Percentiles rank a stretch among this genome's conserved stretches.
Evolutionary conservation across 306 rosid species (phyloP).

Genomic region (Quercus mongolica): DNA sequence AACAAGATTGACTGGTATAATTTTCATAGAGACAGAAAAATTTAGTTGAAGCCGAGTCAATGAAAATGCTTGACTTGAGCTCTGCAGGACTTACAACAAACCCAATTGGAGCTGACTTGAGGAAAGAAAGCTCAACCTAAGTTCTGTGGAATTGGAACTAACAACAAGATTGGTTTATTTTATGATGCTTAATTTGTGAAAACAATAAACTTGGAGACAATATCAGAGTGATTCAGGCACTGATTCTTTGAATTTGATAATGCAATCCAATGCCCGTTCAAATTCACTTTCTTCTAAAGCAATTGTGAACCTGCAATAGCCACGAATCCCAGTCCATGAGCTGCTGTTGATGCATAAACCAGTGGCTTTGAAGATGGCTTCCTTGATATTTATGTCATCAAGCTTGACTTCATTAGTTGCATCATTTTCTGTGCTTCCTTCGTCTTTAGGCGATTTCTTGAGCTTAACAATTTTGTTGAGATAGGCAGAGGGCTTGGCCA

Average conservation of each 20-base stretch:
- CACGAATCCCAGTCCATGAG: constrained; percentile 93
- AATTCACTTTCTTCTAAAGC: constrained; percentile 82
- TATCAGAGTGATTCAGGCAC: constrained; percentile 20
- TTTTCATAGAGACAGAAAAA: background rate
- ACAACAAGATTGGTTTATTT: background rate
- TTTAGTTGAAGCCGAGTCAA: too few relatives aligned
- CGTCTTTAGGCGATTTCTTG: constrained; percentile 24
- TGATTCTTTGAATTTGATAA: constrained; percentile 49
- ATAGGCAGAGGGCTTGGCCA: constrained; percentile 83
- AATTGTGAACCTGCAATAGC: constrained; percentile 82
- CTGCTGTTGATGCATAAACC: constrained; percentile 91
- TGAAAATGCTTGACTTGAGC: too few relatives aligned
- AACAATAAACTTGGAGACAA: background rate
- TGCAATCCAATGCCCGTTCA: constrained; percentile 69
- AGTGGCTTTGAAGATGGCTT: constrained; percentile 59
- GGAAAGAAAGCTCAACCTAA: background rate
- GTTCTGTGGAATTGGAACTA: background rate
- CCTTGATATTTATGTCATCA: constrained; percentile 70
- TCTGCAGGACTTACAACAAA: background rate
- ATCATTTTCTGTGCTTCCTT: constrained; percentile 25
- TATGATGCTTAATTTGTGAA: background rate
- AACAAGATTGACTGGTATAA: background rate
- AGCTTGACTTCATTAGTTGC: constrained; percentile 40
- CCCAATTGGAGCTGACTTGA: background rate
- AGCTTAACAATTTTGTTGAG: constrained; percentile 57